Evolutionary conservation across 2,329 filamentous ascomycete species (phyloP), one percentile per base, ranked within the genome.

Genomic region (Daldinia eschscholtzii): DNA sequence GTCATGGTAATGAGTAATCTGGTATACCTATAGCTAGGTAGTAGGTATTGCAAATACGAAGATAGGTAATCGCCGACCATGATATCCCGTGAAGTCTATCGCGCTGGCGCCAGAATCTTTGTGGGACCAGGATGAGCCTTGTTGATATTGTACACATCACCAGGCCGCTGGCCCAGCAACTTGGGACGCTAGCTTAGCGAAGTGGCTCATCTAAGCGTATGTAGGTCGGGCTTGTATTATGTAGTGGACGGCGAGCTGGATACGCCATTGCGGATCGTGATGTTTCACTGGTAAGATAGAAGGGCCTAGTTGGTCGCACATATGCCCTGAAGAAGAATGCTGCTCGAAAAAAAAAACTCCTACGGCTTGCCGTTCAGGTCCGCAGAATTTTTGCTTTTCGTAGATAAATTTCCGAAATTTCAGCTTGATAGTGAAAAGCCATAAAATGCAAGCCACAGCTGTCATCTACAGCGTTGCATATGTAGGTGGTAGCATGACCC

Each of bases 121-220:
- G 42, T 26, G 2, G 35, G 35, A 57, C 62, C 30, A 42, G 60
- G 60, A 62, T 67, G 41, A 42, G n/a, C 44, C 28, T 13, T 13
- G 46, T 41, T 57, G 18, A 48, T 42, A 30, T 57, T 55, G 52
- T 69, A 61, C 52, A 68, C 53, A 63, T 68, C 50, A 65, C 61
- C 57, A 39, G 28, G 48, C 53, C 50, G 69, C 64, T 71, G 64
- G 63, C 70, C 67, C 63, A 56, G 67, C 64, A 71, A 71, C 67
- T 64, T 55, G 61, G 63, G 61, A 53, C 41, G 60, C 55, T 70
- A 58, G 52, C 15, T n/a, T 57, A 57, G 53, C 23, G 53, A 57
- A 61, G 61, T 57, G 60, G n/a, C 59, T 46, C 48, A 37, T 35
- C 50, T 20, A 62, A 20, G 41, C 6, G 13, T 26, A 57, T 39